A percentile compares a stretch with the other conserved stretches of the same genome.
phyloP scores from a whole-genome alignment of 2,329 filamentous ascomycete species.

The Lojkania enalia region DNA sequence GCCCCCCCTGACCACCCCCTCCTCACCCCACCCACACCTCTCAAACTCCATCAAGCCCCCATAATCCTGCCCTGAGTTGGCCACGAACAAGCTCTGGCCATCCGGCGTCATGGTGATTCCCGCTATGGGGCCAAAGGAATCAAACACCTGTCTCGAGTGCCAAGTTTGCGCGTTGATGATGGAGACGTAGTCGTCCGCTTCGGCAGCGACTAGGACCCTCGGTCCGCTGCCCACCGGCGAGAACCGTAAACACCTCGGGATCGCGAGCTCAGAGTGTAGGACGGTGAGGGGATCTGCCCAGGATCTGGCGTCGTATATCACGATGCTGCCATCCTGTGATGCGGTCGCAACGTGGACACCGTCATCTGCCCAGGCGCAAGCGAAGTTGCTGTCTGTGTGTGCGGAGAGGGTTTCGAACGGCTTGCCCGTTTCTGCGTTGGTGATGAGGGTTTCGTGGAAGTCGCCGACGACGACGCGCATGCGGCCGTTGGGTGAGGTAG shows the following conservation, averaged over 20 bases:
- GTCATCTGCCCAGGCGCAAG: conserved; percentile 79
- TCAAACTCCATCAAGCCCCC: conserved; percentile 70
- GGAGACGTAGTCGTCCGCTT: conserved; percentile 74
- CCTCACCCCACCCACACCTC: conserved; percentile 43
- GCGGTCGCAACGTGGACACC: conserved; percentile 76
- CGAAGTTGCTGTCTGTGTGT: conserved; percentile 73
- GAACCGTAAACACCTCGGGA: conserved; percentile 70
- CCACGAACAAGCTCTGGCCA: conserved; percentile 68
- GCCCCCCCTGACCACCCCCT: no score
- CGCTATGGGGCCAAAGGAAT: conserved; percentile 75
- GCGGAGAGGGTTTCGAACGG: conserved; percentile 61
- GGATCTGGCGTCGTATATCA: conserved; percentile 75
- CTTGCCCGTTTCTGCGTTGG: conserved; percentile 68
- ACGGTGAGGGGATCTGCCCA: conserved; percentile 62
- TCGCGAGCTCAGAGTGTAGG: conserved; percentile 67
- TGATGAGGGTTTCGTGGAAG: conserved; percentile 65
- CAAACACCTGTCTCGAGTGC: conserved; percentile 67
- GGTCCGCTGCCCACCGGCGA: conserved; percentile 70
- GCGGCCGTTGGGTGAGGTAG: conserved; percentile 70
- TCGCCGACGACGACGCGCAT: conserved; percentile 76
- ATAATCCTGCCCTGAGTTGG: conserved; percentile 66
- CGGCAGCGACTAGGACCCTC: conserved; percentile 69
- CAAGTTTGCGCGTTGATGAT: conserved; percentile 70
- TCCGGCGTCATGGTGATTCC: conserved; percentile 69
- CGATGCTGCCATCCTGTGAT: conserved; percentile 72